A percentile compares a stretch with the other conserved stretches of the same genome.
These are phyloP conservation scores for Salicornia ramosissima DNA, from an alignment of 148 eudicot species.

Conservation along the genomic window DNA sequence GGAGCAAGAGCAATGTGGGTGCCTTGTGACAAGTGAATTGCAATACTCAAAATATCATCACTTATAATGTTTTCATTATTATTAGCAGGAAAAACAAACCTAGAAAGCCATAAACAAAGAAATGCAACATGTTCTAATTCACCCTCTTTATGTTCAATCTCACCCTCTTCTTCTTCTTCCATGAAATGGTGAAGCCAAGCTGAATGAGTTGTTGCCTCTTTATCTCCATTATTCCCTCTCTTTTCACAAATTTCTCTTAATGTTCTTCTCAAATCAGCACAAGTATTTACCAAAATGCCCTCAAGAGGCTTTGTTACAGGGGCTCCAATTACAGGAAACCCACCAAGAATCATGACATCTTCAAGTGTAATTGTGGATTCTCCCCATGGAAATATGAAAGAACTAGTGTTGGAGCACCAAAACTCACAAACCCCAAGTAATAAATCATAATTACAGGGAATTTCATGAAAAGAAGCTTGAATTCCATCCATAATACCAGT, in stretches of 20 bases:
- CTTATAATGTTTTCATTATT: not conserved
- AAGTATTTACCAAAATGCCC: constrained; percentile 8
- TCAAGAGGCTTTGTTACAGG: not conserved
- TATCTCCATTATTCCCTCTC: not conserved
- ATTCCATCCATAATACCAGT: constrained; percentile 38
- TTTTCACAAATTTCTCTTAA: constrained; percentile 8
- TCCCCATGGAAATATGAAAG: constrained; percentile 52
- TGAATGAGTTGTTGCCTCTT: constrained; percentile 8
- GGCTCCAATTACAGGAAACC: constrained; percentile 39
- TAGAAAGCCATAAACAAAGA: constrained; percentile 39
- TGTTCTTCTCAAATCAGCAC: constrained; percentile 18
- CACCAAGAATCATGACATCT: constrained; percentile 45
- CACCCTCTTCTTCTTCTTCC: constrained; percentile 24
- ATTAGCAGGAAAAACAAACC: constrained; percentile 31
- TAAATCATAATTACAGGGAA: constrained; percentile 26
- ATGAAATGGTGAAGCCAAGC: constrained; percentile 36
- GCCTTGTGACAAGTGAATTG: constrained; percentile 30
- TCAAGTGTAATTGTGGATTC: constrained; percentile 48
- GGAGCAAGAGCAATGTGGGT: constrained; percentile 26
- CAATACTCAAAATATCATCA: constrained; percentile 32
- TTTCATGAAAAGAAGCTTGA: constrained; percentile 23
- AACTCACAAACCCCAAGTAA: constrained; percentile 33
- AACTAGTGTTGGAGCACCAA: constrained; percentile 37
- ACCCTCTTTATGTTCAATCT: constrained; percentile 26
- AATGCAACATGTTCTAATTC: constrained; percentile 41